Base-by-base conservation (phyloP, 2,329 filamentous ascomycete genomes). In the Byssochlamys sp. region DNA sequence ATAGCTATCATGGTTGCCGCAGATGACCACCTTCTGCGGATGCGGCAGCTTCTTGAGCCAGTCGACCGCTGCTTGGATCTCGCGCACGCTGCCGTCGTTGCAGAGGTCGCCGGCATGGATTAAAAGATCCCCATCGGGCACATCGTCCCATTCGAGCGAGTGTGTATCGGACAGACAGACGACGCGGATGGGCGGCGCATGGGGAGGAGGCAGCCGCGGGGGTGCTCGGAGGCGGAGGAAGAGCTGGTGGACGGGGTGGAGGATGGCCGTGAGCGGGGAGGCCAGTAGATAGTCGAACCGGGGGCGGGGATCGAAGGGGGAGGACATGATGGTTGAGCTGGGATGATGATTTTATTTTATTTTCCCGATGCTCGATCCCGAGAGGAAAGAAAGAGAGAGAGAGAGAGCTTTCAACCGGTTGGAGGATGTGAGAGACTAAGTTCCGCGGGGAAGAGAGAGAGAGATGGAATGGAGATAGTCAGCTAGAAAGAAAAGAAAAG, bases 141-240 rank as follows among this genome's bases (percentile, higher is more conserved):
- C 61, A 33, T 71, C 65, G 11, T 59, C 49, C 62, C 70, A 72
- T 63, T 71, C 63, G 0, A 95, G 78, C n/a, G 78, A 65, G 75
- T 96, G 92, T 0, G 92, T 96, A 74, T 96, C 92, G 9, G 90
- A 92, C 62, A 96, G 84, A 74, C 90, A 95, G 61, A 96, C 89
- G 27, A 96, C 81, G 59, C 85, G 85, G 67, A 96, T 83, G 5
- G 82, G 75, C 0, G 76, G 77, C 57, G 69, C 62, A 50, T 79
- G 75, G 31, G 77, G 76, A 1, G 84, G 80, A 10, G 85, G 82
- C 14, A 71, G 77, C 63, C 84, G 83, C 0, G 88, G 84, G 10
- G 78, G 72, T 1, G 88, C 86, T 28, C 89, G 87, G 2, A 95
- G 80, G 64, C 78, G 77, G 35, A 87, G 81, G 57, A 92, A 74